Percentiles rank a stretch among this genome's conserved stretches.
phyloP scores from a whole-genome alignment of 139 green algal genomes.

The Closterium sp. region DNA sequence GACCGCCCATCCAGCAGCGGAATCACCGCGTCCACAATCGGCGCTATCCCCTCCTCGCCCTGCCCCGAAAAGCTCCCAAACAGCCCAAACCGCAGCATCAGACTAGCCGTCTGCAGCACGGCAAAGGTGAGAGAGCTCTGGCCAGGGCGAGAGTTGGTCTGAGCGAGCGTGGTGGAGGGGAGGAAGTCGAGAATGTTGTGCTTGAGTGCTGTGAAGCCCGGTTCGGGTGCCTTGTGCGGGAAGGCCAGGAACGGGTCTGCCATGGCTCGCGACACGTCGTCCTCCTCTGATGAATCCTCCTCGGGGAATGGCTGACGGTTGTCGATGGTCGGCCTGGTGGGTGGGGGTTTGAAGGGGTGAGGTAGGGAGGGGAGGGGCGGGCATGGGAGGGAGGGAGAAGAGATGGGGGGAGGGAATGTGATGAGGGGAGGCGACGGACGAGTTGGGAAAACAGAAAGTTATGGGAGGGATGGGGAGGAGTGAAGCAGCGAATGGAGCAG shows the following conservation, averaged over 20 bases:
- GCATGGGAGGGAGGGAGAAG: not conserved
- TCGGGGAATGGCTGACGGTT: not conserved
- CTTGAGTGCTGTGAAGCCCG: not conserved
- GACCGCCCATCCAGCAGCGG: not conserved
- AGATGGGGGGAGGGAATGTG: not conserved
- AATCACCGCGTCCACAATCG: not conserved
- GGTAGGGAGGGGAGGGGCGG: not conserved
- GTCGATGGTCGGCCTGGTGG: not conserved
- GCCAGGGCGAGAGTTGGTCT: not conserved
- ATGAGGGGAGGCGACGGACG: too few relatives aligned
- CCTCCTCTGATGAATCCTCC: not conserved
- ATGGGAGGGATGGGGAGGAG: not conserved
- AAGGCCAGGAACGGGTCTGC: not conserved
- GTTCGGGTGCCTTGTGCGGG: not conserved
- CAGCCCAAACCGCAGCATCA: constrained; percentile 7
- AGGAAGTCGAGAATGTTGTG: constrained; percentile 1
- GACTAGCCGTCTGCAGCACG: not conserved
- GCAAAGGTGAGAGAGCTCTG: not conserved
- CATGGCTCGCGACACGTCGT: not conserved
- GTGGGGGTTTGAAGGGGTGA: not conserved
- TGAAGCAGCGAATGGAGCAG: not conserved
- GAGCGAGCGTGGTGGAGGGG: not conserved
- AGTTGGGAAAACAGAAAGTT: not conserved
- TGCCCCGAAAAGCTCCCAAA: not conserved
- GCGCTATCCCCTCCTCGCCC: not conserved